Evolutionary conservation across 768 basidiomycete species (phyloP), one percentile per base, ranked within the genome.

Genomic region (Leccinum pellstonianum): DNA sequence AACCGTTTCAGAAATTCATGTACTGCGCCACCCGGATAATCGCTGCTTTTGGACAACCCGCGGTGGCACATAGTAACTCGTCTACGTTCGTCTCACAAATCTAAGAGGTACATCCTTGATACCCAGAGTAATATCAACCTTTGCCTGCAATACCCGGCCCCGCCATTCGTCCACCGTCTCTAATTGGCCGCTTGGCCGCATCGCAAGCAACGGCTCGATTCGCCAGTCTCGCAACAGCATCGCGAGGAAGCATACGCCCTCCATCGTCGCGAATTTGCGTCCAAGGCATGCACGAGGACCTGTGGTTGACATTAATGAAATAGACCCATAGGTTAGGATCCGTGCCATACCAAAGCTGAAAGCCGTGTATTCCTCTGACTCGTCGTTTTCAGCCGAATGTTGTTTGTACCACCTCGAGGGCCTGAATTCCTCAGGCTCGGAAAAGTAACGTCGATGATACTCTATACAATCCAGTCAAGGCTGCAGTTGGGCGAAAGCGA

Each of bases 271-370:
- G 62, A 87, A 86, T 60, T 78, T 82, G 29, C 81, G 73, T 5
- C 85, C 85, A 12, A 85, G 70, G 61, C 85, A 87, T 15, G 68
- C 64, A 15, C 83, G 78, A 31, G 83, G 82, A 51, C 81, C 81
- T 78, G 60, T 25, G 60, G 14, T 49, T 58, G 50, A 11, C n/a
- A 37, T 58, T 5, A 51, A 51, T 31, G 15, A 43, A 29, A 38
- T 9, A 4, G 14, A 48, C 17, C 14, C 6, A 43, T 12, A 15
- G 10, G 21, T 48, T 15, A 21, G 5, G 21, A 37, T 3, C 37
- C 35, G 59, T 35, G 29, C 5, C 57, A 43, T 50, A 72, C 70
- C 68, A 23, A 66, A 50, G 31, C 68, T 67, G 38, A 70, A 72
- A 9, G 65, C 65, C 0, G 68, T 70, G 52, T 58, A 64, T 37